phyloP scores from a whole-genome alignment of 176 grass and related monocot genomes.

The Zoysia japonica region DNA sequence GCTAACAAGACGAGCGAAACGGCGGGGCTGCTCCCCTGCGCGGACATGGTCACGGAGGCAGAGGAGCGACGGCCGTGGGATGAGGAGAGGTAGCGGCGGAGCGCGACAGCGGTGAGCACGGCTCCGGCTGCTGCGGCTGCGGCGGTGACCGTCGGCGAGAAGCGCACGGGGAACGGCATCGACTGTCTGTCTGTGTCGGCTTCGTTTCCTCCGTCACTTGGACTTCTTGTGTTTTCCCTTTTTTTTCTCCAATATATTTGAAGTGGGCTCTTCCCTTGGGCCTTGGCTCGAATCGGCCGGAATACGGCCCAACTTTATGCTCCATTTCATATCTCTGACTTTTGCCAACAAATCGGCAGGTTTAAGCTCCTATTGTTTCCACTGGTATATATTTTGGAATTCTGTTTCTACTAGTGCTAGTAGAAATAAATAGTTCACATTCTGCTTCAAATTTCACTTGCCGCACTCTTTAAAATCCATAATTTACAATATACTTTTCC shows the following conservation, averaged over 20 bases:
- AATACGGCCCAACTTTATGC: no score
- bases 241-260: not conserved
- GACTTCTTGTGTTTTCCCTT: not conserved
- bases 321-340: no score
- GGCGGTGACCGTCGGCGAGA: conserved; percentile 26
- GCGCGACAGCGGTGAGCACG: conserved; percentile 34
- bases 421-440: no score
- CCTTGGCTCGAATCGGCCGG: no score
- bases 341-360: no score
- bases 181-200: not conserved
- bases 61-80: not conserved
- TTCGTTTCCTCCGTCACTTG: conserved; percentile 29
- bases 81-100: conserved; percentile 36
- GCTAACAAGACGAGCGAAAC: conserved; percentile 42
- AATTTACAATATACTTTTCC: no score
- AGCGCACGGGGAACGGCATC: conserved; percentile 42
- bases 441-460: no score
- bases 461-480: no score
- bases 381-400: no score
- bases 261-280: no score
- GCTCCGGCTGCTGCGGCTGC: conserved; percentile 24
- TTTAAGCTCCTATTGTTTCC: no score
- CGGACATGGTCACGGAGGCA: not conserved
- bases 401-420: no score
- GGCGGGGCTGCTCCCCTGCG: not conserved